Base-by-base conservation (phyloP, 148 eudicot genomes). In the Euryodendron excelsum region DNA sequence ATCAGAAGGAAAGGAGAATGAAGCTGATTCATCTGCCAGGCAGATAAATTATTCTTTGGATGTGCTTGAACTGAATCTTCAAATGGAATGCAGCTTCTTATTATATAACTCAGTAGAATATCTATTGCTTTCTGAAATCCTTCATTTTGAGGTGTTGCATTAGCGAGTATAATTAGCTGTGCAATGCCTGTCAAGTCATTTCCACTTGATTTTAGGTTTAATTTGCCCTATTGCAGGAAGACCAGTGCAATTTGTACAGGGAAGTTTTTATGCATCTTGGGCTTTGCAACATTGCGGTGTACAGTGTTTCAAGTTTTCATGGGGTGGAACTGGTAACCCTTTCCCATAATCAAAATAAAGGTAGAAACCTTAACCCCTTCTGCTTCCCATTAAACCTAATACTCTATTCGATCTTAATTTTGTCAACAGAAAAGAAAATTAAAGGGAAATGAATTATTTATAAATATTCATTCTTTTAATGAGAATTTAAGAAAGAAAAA, bases 201-300 rank as follows among this genome's bases (percentile, higher is more conserved):
- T 69, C 55, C 21, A 45, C 17, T 27, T 17, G 11, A 44, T 45
- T 44, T 69, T 28, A 0, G n/a, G 58, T 70, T 30, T 27, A 70
- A 27, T 17, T 25, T 47, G 36, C 23, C 23, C 69, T 25, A 33
- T 65, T 20, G 45, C 69, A 33, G 44, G 45, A 36, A 21, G n/a
- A 17, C 34, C 4, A 6, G 45, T 36, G 27, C 63, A 0, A 59
- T 27, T 59, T 65, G 41, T 65, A 36, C 23, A 7, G 73, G 52
- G 31, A 14, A 23, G 23, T 23, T 20, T 68, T 45, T 25, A 36
- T 37, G 20, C 33, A 4, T 45, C 20, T 15, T 69, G 25, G 36
- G 34, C 31, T 70, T 47, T 70, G 37, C 74, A 70, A 70, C 58
- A 70, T 70, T 28, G 56, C 13, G 8, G 4, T 70, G 58, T 47